These are phyloP conservation scores for Cephaloascus albidus DNA, from an alignment of 805 yeast species.

Conservation along the genomic window DNA sequence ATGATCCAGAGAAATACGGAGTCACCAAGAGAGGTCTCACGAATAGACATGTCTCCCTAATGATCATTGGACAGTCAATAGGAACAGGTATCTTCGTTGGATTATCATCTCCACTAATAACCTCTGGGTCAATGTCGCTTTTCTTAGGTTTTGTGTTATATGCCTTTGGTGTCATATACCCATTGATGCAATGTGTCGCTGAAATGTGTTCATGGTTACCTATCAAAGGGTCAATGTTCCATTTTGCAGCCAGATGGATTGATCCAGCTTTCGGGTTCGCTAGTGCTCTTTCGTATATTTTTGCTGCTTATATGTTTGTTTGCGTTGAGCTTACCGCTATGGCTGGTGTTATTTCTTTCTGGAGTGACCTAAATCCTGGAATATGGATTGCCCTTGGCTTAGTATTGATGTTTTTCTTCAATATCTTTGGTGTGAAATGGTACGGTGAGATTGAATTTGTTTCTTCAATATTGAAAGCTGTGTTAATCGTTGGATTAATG, in stretches of 20 bases:
- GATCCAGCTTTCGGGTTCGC: constrained; percentile 29
- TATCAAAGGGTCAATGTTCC: constrained; percentile 23
- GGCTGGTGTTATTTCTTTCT: constrained; percentile 17
- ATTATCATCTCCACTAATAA: constrained; percentile 17
- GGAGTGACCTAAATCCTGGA: constrained; percentile 22
- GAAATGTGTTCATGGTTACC: constrained; percentile 24
- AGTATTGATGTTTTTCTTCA: constrained; percentile 17
- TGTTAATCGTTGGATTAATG: constrained; percentile 68
- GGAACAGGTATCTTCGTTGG: constrained; percentile 28
- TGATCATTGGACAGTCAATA: constrained; percentile 24
- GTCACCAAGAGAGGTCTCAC: no score
- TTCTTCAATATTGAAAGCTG: constrained; percentile 64
- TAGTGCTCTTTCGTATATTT: constrained; percentile 19
- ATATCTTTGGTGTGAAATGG: constrained; percentile 59
- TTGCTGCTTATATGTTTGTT: constrained; percentile 22
- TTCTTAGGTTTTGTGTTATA: constrained; percentile 20
- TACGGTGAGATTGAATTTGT: constrained; percentile 83
- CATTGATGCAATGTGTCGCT: constrained; percentile 25
- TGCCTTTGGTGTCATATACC: constrained; percentile 23
- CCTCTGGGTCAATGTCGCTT: constrained; percentile 23
- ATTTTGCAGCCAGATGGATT: constrained; percentile 23
- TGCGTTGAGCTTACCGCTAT: constrained; percentile 23
- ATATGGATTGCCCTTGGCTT: constrained; percentile 19
- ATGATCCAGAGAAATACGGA: no score
- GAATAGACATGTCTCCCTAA: constrained; percentile 23